phyloP scores from a whole-genome alignment of 2,329 filamentous ascomycete species.

The Mariannaea sp. region DNA sequence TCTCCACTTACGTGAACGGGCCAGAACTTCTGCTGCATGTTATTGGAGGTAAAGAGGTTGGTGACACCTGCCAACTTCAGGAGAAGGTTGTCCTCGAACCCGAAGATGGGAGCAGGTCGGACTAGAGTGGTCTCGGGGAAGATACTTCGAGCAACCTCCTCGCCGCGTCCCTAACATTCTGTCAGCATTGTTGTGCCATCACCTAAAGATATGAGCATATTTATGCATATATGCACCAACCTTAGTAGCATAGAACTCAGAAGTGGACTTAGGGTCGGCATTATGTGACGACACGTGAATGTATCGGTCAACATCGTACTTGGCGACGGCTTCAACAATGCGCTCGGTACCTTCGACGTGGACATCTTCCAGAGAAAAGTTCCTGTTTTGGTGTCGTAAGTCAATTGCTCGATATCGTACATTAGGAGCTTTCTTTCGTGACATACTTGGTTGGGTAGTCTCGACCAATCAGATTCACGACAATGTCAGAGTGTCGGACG shows the following conservation, averaged over 20 bases:
- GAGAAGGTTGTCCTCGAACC: constrained; percentile 91
- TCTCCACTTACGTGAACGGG: constrained; percentile 80
- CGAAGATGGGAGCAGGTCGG: constrained; percentile 89
- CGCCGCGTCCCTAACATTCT: constrained; percentile 68
- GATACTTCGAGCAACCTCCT: constrained; percentile 82
- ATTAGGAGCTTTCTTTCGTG: not conserved
- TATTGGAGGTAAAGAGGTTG: constrained; percentile 88
- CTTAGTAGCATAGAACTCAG: constrained; percentile 93
- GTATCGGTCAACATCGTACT: constrained; percentile 96
- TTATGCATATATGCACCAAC: constrained; percentile 46
- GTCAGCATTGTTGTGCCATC: constrained; percentile 22
- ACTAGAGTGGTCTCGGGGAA: constrained; percentile 98
- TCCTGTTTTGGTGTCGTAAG: constrained; percentile 59
- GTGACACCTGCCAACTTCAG: constrained; percentile 79
- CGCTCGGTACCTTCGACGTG: constrained; percentile 91
- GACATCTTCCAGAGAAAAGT: constrained; percentile 91
- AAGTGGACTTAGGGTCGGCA: constrained; percentile 76
- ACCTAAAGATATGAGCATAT: no score
- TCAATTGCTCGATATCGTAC: not conserved
- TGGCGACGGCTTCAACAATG: constrained; percentile 91
- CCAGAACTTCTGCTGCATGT: constrained; percentile 88
- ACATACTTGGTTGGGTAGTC: constrained; percentile 92
- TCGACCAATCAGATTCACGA: constrained; percentile 94
- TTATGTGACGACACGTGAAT: constrained; percentile 98
- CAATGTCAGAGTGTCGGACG: constrained; percentile 94